phyloP scores from a whole-genome alignment of 495 filamentous ascomycete genomes.

The Aspergillus panamensis region DNA sequence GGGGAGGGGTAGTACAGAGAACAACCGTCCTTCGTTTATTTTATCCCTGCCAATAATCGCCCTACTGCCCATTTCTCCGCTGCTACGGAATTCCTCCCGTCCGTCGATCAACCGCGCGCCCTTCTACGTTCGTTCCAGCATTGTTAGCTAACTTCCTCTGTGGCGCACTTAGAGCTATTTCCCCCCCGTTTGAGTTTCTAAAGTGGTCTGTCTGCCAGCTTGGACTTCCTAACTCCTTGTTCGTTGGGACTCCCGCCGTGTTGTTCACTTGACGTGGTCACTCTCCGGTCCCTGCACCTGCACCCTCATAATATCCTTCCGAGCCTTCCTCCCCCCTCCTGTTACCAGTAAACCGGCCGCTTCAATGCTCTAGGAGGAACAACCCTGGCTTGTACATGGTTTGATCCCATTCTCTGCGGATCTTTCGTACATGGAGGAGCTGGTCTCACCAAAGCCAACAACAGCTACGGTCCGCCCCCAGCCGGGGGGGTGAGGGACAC shows the following conservation, averaged over 20 bases:
- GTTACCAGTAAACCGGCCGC: not conserved
- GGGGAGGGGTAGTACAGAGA: conserved; percentile 12
- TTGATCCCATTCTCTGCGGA: conserved; percentile 23
- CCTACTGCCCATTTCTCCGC: conserved; percentile 17
- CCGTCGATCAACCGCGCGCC: conserved; percentile 26
- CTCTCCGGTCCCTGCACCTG: conserved; percentile 8
- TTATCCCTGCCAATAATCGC: conserved; percentile 10
- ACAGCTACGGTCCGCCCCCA: conserved; percentile 23
- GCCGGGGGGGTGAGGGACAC: conserved; percentile 32
- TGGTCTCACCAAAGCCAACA: conserved; percentile 38
- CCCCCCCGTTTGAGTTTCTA: conserved; percentile 4
- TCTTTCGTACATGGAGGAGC: conserved; percentile 39
- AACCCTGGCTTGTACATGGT: conserved; percentile 17
- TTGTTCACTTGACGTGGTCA: conserved; percentile 14
- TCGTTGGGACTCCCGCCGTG: not conserved
- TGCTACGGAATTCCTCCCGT: conserved; percentile 20
- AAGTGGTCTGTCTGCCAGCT: not conserved
- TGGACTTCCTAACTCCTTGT: conserved; percentile 4
- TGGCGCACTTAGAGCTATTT: conserved; percentile 1
- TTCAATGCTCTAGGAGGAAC: conserved; percentile 12
- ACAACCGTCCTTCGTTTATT: conserved; percentile 10
- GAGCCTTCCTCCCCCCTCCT: conserved; percentile 3
- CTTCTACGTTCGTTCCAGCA: conserved; percentile 19
- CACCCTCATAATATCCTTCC: conserved; percentile 9
- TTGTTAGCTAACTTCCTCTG: conserved; percentile 15